A percentile compares a stretch with the other conserved stretches of the same genome.
Evolutionary conservation across 2,329 filamentous ascomycete genomes (phyloP).

Genomic region (Leptographium lundbergii): DNA sequence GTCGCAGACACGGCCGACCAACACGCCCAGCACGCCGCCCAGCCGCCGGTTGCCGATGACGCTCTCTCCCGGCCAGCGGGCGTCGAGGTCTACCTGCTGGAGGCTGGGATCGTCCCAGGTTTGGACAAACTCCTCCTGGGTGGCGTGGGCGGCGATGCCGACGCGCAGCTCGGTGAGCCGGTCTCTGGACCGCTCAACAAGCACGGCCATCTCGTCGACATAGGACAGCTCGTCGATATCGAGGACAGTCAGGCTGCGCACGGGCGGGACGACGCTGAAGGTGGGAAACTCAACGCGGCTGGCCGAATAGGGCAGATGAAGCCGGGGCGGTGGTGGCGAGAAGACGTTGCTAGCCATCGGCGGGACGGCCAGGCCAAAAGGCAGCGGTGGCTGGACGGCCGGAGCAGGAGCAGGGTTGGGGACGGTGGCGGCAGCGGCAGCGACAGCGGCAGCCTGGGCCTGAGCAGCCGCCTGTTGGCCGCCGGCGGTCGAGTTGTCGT

Average conservation of each 20-base stretch:
- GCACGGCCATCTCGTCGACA: constrained; percentile 67
- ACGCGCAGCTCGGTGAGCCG: constrained; percentile 59
- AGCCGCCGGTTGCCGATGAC: constrained; percentile 49
- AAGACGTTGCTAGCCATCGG: background rate
- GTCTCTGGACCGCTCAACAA: constrained; percentile 58
- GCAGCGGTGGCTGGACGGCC: background rate
- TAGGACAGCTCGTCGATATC: constrained; percentile 77
- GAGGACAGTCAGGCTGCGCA: constrained; percentile 64
- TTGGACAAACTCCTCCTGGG: constrained; percentile 39
- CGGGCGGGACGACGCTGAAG: constrained; percentile 62
- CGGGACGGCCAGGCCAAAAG: background rate
- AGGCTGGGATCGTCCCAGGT: constrained; percentile 50
- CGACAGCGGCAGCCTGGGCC: background rate
- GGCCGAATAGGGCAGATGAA: constrained; percentile 35
- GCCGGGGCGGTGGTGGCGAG: constrained; percentile 13
- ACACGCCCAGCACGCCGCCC: constrained; percentile 55
- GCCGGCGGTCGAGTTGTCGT: constrained; percentile 50
- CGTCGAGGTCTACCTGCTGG: constrained; percentile 49
- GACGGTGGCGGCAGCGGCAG: background rate
- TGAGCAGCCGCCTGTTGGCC: constrained; percentile 19
- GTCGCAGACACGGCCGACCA: constrained; percentile 56
- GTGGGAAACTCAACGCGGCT: constrained; percentile 63
- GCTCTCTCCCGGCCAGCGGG: constrained; percentile 41
- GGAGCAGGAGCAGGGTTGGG: background rate
- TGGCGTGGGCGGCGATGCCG: constrained; percentile 47